These are phyloP conservation scores for Plasmodium coatneyi DNA, from an alignment of 169 alveolate species.

Conservation along the genomic window DNA sequence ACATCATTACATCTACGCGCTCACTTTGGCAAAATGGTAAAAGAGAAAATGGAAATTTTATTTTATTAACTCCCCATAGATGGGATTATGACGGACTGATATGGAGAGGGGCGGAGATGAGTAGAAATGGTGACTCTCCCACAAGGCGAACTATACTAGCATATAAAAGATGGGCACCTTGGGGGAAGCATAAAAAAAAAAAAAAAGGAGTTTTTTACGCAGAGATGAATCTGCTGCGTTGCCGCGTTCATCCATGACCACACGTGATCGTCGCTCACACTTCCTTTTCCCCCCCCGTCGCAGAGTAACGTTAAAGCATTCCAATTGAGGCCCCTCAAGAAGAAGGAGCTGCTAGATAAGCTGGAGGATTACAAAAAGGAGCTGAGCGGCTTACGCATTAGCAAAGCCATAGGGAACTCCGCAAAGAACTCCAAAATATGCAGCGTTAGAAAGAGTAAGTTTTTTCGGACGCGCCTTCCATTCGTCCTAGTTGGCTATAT, in stretches of 20 bases:
- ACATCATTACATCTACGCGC: background rate
- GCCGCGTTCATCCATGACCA: background rate
- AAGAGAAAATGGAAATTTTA: background rate
- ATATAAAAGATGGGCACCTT: background rate
- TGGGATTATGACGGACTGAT: background rate
- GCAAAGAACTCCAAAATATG: constrained; percentile 90
- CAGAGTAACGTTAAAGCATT: constrained; percentile 87
- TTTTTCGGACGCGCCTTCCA: background rate
- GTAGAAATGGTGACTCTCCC: background rate
- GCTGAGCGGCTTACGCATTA: constrained; percentile 89
- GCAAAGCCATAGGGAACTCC: constrained; percentile 91
- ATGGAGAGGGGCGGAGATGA: background rate
- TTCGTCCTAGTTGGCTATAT: background rate
- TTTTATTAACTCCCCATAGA: background rate
- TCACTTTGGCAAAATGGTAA: background rate
- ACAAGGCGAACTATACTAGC: background rate
- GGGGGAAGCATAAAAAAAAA: background rate
- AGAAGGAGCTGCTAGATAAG: constrained; percentile 87
- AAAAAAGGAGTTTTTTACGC: background rate
- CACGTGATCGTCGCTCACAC: background rate
- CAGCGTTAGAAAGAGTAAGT: constrained; percentile 87
- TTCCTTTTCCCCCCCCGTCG: background rate
- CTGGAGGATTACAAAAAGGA: constrained; percentile 91
- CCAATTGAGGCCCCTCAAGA: constrained; percentile 88
- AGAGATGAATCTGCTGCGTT: background rate